These are phyloP conservation scores for Aegilops speltoides DNA, from an alignment of 176 grass and related monocot genomes.

Conservation along the genomic window DNA sequence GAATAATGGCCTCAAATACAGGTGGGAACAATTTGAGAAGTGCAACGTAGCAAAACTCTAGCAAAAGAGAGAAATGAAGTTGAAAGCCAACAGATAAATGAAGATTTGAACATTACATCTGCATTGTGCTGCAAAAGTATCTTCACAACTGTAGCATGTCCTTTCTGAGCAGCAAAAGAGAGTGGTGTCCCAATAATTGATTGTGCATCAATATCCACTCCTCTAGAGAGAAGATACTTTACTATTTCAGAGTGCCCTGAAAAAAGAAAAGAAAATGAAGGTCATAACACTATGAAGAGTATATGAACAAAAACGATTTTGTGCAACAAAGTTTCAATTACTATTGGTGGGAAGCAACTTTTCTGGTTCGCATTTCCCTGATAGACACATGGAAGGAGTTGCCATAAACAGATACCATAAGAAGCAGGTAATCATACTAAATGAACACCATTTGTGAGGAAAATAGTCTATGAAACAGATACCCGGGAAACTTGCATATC, in stretches of 20 bases:
- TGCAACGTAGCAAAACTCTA: background rate
- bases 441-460: background rate
- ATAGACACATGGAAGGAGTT: too few species aligned
- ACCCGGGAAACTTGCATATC: background rate
- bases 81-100: background rate
- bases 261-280: background rate
- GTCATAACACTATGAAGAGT: background rate
- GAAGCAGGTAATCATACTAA: too few species aligned
- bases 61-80: background rate
- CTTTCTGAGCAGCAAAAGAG: background rate
- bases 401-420: too few species aligned
- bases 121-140: slow-evolving; percentile 23
- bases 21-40: background rate
- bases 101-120: background rate
- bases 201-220: background rate
- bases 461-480: background rate
- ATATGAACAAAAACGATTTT: background rate
- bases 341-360: background rate
- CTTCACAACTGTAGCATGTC: slow-evolving; percentile 10
- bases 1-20: background rate
- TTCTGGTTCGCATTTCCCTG: too few species aligned
- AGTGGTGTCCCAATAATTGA: too few species aligned
- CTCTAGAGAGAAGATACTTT: slow-evolving; percentile 40
- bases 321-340: background rate
- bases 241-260: slow-evolving; percentile 31